These are phyloP conservation scores for Kalmusia sp. DNA, from an alignment of 2,329 filamentous ascomycete species.

Conservation along the genomic window DNA sequence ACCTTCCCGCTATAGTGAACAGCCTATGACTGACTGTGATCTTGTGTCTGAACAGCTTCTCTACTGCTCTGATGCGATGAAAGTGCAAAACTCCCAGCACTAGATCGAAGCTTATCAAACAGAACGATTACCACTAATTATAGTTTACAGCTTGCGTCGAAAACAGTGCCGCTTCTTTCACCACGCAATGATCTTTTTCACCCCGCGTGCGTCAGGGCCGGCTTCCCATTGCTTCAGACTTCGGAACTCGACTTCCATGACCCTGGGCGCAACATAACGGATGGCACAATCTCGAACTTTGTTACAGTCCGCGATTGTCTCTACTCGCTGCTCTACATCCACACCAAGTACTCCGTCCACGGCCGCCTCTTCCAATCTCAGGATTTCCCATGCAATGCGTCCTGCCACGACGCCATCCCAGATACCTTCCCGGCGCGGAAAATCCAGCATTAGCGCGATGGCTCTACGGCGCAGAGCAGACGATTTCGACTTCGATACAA, in stretches of 20 bases:
- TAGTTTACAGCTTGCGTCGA: too few species aligned
- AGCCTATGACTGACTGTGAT: too few species aligned
- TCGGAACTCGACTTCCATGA: constrained; percentile 28
- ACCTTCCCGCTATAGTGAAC: too few species aligned
- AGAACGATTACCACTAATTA: neutral
- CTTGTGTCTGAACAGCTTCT: neutral
- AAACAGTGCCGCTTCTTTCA: neutral
- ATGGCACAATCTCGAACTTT: constrained; percentile 19
- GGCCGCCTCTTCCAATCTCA: constrained; percentile 36
- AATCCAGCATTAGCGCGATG: constrained; percentile 31
- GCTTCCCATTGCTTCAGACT: constrained; percentile 23
- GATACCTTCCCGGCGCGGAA: constrained; percentile 57
- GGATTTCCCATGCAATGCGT: constrained; percentile 30
- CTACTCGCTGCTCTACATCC: neutral
- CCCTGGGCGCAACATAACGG: constrained; percentile 28
- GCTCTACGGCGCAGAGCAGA: constrained; percentile 30
- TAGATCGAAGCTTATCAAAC: neutral
- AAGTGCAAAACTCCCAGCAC: too few species aligned
- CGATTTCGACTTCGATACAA: constrained; percentile 29
- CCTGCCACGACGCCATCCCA: constrained; percentile 68
- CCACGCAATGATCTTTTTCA: constrained; percentile 14
- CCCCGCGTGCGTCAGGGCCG: constrained; percentile 19
- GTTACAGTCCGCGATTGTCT: constrained; percentile 16
- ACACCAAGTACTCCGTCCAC: constrained; percentile 20
- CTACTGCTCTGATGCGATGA: neutral